These are phyloP conservation scores for Trichoderma afroharzianum DNA, from an alignment of 2,329 filamentous ascomycete genomes.

Conservation along the genomic window DNA sequence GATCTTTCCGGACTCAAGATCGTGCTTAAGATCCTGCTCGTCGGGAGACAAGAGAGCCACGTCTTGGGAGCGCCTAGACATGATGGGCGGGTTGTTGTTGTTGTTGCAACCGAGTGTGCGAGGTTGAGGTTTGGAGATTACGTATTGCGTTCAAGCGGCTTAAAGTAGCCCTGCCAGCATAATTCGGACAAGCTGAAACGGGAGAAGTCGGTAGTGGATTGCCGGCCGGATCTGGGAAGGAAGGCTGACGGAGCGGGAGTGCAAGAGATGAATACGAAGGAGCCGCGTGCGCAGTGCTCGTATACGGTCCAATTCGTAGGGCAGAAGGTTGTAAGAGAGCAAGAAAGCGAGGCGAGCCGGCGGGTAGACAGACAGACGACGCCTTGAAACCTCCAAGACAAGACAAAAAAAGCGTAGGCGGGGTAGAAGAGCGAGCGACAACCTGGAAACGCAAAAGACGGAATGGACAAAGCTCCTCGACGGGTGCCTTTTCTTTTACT, in stretches of 20 bases:
- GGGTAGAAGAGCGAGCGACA: constrained; percentile 8
- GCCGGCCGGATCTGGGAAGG: neutral
- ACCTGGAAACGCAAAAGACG: constrained; percentile 3
- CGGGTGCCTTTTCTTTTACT: neutral
- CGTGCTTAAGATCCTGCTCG: constrained; percentile 27
- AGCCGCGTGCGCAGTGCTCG: neutral
- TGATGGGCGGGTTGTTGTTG: constrained; percentile 19
- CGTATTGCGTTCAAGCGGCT: neutral
- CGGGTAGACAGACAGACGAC: neutral
- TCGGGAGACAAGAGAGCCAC: constrained; percentile 31
- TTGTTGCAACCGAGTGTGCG: neutral
- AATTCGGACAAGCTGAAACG: neutral
- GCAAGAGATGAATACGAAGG: constrained; percentile 4
- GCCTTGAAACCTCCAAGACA: neutral
- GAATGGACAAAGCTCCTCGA: neutral
- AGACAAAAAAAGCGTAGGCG: neutral
- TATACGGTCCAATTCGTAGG: neutral
- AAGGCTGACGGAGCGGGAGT: neutral
- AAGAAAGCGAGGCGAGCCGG: neutral
- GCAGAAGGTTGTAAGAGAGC: neutral
- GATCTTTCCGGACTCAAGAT: constrained; percentile 27
- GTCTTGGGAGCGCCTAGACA: constrained; percentile 33
- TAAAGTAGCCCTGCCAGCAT: constrained; percentile 7
- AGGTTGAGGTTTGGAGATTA: neutral
- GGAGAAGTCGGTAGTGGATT: neutral